These are phyloP conservation scores for Aegilops umbellulata DNA, from an alignment of 176 grass and related monocot genomes.

Conservation along the genomic window DNA sequence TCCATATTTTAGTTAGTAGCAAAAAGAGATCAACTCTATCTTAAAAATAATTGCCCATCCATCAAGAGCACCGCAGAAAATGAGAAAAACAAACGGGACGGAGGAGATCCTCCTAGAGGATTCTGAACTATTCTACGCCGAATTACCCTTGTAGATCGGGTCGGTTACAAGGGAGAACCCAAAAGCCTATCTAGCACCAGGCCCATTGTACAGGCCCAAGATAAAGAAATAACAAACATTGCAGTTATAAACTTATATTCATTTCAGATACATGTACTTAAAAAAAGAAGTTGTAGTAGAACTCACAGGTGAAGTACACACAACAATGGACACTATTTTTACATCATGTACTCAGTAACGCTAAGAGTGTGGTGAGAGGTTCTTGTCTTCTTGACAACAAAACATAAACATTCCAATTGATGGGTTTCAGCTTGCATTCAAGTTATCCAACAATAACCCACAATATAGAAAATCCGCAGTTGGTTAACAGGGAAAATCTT, in stretches of 20 bases:
- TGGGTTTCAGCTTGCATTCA: not conserved
- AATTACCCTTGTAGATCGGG: too few species aligned
- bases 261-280: not conserved
- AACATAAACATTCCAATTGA: not conserved
- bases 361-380: not conserved
- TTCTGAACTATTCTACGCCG: too few species aligned
- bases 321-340: not conserved
- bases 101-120: too few species aligned
- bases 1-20: not conserved
- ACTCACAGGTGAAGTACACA: not conserved
- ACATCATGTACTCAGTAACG: not conserved
- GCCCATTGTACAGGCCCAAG: not conserved
- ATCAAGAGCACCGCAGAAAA: not conserved
- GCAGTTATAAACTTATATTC: not conserved
- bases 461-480: not conserved
- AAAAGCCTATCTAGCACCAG: too few species aligned
- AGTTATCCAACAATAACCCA: conserved; percentile 1
- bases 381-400: not conserved
- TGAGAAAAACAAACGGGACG: not conserved
- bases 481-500: not conserved
- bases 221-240: not conserved
- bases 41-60: not conserved
- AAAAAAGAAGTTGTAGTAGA: not conserved
- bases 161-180: too few species aligned
- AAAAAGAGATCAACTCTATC: not conserved